These are phyloP conservation scores for Pseudocercospora macadamiae DNA, from an alignment of 2,329 filamentous ascomycete genomes.

Conservation along the genomic window DNA sequence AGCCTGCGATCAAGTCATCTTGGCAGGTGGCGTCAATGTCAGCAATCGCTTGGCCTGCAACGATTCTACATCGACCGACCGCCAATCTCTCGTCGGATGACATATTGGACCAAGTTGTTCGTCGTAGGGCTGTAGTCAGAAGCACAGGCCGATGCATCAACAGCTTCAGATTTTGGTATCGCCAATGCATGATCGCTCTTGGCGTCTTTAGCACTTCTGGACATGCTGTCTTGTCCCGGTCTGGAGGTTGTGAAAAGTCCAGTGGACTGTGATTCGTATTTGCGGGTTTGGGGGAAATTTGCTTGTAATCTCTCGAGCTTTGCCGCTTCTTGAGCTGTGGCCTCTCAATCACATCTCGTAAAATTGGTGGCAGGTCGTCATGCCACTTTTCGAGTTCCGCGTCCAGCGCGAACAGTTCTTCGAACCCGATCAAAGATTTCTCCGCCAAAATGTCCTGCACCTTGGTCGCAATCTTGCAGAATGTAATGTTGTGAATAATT, in stretches of 20 bases:
- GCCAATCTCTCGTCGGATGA: constrained; percentile 67
- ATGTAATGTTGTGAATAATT: constrained; percentile 74
- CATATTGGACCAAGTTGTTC: constrained; percentile 54
- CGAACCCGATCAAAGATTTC: constrained; percentile 66
- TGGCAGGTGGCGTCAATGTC: constrained; percentile 72
- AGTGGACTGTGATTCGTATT: constrained; percentile 17
- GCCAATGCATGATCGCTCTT: constrained; percentile 78
- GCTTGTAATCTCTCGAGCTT: constrained; percentile 11
- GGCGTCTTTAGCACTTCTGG: constrained; percentile 71
- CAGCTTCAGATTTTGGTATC: constrained; percentile 77
- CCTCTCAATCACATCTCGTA: constrained; percentile 31
- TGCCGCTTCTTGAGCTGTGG: constrained; percentile 9
- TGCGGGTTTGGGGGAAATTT: constrained; percentile 16
- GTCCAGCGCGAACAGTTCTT: constrained; percentile 69
- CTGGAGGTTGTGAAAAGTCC: constrained; percentile 64
- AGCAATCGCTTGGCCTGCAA: constrained; percentile 71
- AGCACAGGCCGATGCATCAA: constrained; percentile 74
- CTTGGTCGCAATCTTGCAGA: constrained; percentile 76
- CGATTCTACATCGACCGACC: constrained; percentile 68
- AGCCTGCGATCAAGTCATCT: constrained; percentile 74
- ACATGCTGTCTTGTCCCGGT: constrained; percentile 56
- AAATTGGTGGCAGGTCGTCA: constrained; percentile 62
- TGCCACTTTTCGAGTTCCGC: constrained; percentile 72
- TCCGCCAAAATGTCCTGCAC: constrained; percentile 77
- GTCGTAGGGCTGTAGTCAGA: constrained; percentile 63